Evolutionary conservation across 345 rosid genomes (phyloP).

Genomic region (Arabis hirsuta): DNA sequence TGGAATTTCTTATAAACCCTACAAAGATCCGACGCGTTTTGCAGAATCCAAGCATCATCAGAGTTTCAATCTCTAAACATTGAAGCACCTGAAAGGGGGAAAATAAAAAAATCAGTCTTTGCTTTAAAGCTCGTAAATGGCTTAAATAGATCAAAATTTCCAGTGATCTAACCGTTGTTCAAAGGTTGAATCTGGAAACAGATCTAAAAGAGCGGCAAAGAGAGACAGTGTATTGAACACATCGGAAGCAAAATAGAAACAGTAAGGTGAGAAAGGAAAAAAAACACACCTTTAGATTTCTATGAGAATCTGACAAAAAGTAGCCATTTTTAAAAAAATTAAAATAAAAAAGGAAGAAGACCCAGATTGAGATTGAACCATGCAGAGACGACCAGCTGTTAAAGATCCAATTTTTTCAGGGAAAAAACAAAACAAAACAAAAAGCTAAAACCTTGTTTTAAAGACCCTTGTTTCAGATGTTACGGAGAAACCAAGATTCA

Average conservation of each 20-base stretch:
- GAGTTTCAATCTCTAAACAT: slow-evolving; percentile 45
- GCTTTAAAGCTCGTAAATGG: slow-evolving; percentile 3
- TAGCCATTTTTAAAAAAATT: slow-evolving; percentile 44
- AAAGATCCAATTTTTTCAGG: slow-evolving; percentile 31
- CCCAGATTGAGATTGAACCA: slow-evolving; percentile 54
- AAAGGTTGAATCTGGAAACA: slow-evolving; percentile 57
- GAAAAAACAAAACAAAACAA: background rate
- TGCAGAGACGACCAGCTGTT: slow-evolving; percentile 47
- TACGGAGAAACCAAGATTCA: slow-evolving; percentile 40
- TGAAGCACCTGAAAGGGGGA: slow-evolving; percentile 13
- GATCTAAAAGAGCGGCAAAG: slow-evolving; percentile 61
- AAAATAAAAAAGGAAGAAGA: slow-evolving; percentile 45
- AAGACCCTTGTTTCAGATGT: slow-evolving; percentile 12
- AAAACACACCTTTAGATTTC: slow-evolving; percentile 51
- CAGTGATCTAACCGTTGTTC: slow-evolving; percentile 62
- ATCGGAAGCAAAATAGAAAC: slow-evolving; percentile 56
- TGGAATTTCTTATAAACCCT: slow-evolving; percentile 57
- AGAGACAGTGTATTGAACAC: slow-evolving; percentile 60
- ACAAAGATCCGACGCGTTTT: slow-evolving; percentile 57
- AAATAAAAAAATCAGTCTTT: slow-evolving; percentile 11
- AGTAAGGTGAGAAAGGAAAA: background rate
- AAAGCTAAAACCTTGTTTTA: slow-evolving; percentile 17
- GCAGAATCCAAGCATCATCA: slow-evolving; percentile 64
- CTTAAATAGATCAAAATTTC: background rate
- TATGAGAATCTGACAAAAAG: slow-evolving; percentile 67